These are phyloP conservation scores for Letharia lupina DNA, from an alignment of 495 filamentous ascomycete species.

Conservation along the genomic window DNA sequence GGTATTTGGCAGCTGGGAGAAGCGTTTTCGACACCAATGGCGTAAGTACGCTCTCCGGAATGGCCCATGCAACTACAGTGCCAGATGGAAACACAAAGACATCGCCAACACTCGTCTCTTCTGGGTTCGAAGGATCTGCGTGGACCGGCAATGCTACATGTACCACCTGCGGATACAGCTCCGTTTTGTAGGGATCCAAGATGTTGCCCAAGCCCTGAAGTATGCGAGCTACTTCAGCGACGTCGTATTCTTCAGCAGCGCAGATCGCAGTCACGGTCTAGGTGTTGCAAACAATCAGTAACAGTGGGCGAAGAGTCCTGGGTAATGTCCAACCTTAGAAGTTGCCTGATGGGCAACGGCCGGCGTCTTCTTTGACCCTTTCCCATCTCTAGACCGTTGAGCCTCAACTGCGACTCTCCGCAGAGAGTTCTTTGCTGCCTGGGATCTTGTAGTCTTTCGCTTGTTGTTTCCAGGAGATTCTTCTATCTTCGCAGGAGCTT, in stretches of 20 bases:
- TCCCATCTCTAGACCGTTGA: constrained; percentile 47
- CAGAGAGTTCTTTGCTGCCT: constrained; percentile 47
- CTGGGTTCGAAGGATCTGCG: constrained; percentile 50
- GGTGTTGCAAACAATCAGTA: constrained; percentile 29
- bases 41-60: constrained; percentile 61
- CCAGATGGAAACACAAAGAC: constrained; percentile 96
- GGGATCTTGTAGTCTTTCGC: constrained; percentile 37
- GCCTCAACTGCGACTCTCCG: constrained; percentile 52
- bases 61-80: constrained; percentile 85
- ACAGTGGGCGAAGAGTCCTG: not conserved
- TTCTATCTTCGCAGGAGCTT: constrained; percentile 25
- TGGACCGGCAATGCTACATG: constrained; percentile 53
- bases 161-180: constrained; percentile 57
- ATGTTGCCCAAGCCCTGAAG: constrained; percentile 61
- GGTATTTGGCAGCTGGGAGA: constrained; percentile 64
- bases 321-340: constrained; percentile 18
- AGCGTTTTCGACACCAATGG: constrained; percentile 66
- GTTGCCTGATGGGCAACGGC: constrained; percentile 3
- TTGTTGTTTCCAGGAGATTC: constrained; percentile 34
- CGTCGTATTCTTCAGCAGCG: constrained; percentile 78
- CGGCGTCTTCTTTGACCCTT: constrained; percentile 28
- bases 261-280: constrained; percentile 72
- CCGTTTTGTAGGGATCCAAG: constrained; percentile 52
- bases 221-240: constrained; percentile 61
- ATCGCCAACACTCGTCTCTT: constrained; percentile 65